These are phyloP conservation scores for Lathyrus tuberosus DNA, from an alignment of 306 rosid species.

Conservation along the genomic window DNA sequence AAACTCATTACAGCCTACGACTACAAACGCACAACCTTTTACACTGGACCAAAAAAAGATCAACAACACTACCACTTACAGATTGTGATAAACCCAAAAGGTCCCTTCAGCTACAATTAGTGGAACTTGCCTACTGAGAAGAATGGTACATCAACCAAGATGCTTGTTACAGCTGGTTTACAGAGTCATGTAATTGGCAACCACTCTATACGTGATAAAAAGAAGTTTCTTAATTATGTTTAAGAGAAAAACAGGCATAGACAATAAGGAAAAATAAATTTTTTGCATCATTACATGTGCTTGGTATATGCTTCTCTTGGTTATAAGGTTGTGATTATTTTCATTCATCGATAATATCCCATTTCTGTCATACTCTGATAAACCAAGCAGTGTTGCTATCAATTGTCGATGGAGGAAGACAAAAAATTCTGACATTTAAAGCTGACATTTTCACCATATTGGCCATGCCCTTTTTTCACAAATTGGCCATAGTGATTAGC, in stretches of 20 bases:
- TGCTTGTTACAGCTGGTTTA: conserved; percentile 42
- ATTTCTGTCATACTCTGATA: conserved; percentile 10
- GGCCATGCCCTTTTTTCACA: background rate
- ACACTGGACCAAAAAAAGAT: conserved; percentile 29
- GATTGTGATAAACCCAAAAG: conserved; percentile 33
- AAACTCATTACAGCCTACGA: conserved; percentile 22
- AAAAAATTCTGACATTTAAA: background rate
- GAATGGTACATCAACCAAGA: conserved; percentile 40
- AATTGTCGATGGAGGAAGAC: background rate
- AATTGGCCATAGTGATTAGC: background rate
- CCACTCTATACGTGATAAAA: conserved; percentile 29
- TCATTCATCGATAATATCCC: background rate
- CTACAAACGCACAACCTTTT: conserved; percentile 27
- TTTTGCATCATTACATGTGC: conserved; percentile 31
- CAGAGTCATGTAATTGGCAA: conserved; percentile 39
- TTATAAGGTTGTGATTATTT: conserved; percentile 17
- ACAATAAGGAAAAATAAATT: conserved; percentile 3
- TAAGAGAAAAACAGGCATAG: conserved; percentile 19
- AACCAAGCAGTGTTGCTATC: background rate
- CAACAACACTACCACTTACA: conserved; percentile 39
- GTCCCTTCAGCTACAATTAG: conserved; percentile 36
- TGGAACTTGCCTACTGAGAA: conserved; percentile 39
- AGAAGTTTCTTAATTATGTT: conserved; percentile 14
- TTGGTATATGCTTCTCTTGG: conserved; percentile 29
- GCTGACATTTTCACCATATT: background rate